Percentiles rank a stretch among this genome's conserved stretches.
Evolutionary conservation across 2,329 filamentous ascomycete species (phyloP).

Genomic region (Fusarium algeriense): DNA sequence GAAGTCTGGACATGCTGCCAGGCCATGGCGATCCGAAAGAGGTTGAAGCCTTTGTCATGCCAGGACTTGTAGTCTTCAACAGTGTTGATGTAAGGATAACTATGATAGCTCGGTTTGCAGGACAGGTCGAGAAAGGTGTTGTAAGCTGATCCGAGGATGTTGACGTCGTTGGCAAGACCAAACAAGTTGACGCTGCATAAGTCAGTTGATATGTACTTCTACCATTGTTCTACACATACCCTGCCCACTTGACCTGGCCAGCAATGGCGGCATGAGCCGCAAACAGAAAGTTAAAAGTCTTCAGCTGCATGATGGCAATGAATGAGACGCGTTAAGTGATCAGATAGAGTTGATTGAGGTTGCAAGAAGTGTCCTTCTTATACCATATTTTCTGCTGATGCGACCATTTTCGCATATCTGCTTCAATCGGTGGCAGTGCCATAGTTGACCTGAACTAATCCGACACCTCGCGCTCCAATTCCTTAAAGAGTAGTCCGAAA

Average conservation of each 20-base stretch:
- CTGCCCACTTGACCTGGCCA: neutral
- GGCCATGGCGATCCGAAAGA: conserved; percentile 1
- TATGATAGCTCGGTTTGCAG: neutral
- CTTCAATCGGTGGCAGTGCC: neutral
- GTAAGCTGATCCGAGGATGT: conserved; percentile 5
- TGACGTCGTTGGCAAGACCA: conserved; percentile 5
- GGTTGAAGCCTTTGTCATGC: neutral
- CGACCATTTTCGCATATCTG: neutral
- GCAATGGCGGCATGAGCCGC: neutral
- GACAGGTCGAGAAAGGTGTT: neutral
- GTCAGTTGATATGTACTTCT: neutral
- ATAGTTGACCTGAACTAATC: neutral
- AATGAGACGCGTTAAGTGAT: too few relatives aligned
- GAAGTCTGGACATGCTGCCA: conserved; percentile 6
- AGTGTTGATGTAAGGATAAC: neutral
- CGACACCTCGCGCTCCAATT: neutral
- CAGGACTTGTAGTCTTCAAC: neutral
- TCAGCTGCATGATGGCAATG: neutral
- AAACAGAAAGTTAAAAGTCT: neutral
- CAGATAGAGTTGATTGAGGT: too few relatives aligned
- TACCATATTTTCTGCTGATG: neutral
- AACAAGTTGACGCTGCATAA: neutral
- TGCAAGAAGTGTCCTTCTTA: neutral
- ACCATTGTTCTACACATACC: neutral
- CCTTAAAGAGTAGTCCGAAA: neutral